Percentiles rank a stretch among this genome's conserved stretches.
These are phyloP conservation scores for Scorias spongiosa DNA, from an alignment of 2,329 filamentous ascomycete species.

Conservation along the genomic window DNA sequence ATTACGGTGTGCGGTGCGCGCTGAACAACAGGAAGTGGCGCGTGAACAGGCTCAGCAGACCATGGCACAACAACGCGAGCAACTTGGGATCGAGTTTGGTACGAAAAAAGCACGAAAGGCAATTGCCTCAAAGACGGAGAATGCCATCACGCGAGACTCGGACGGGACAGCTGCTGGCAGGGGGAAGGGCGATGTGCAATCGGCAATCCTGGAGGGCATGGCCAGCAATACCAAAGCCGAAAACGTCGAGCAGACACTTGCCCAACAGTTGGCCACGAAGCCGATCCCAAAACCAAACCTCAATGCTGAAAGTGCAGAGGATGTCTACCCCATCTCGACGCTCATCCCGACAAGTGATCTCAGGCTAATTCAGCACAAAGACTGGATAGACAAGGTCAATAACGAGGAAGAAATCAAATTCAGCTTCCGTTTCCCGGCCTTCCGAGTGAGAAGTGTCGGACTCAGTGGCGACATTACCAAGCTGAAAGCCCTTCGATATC, in stretches of 20 bases:
- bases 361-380: slow-evolving; percentile 50
- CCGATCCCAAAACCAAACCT: slow-evolving; percentile 58
- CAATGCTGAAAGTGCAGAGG: slow-evolving; percentile 49
- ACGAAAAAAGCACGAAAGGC: slow-evolving; percentile 77
- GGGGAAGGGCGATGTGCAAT: slow-evolving; percentile 39
- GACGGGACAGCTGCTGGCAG: slow-evolving; percentile 25
- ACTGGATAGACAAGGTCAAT: slow-evolving; percentile 57
- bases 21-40: slow-evolving; percentile 26
- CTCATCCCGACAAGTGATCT: slow-evolving; percentile 56
- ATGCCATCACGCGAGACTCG: slow-evolving; percentile 42
- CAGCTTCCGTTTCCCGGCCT: slow-evolving; percentile 49
- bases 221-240: slow-evolving; percentile 45
- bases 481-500: slow-evolving; percentile 34
- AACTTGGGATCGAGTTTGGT: slow-evolving; percentile 64
- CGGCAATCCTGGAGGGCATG: slow-evolving; percentile 49
- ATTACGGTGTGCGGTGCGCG: slow-evolving; percentile 35
- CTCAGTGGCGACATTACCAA: slow-evolving; percentile 35
- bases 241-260: slow-evolving; percentile 45
- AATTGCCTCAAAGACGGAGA: slow-evolving; percentile 51
- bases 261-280: slow-evolving; percentile 42
- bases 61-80: slow-evolving; percentile 48
- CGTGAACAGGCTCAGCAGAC: slow-evolving; percentile 14
- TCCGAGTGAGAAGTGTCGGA: slow-evolving; percentile 43
- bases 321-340: slow-evolving; percentile 54
- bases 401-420: slow-evolving; percentile 42